Evolutionary conservation across 768 basidiomycete genomes (phyloP).

Genomic region (Mrakia hoshinonis): DNA sequence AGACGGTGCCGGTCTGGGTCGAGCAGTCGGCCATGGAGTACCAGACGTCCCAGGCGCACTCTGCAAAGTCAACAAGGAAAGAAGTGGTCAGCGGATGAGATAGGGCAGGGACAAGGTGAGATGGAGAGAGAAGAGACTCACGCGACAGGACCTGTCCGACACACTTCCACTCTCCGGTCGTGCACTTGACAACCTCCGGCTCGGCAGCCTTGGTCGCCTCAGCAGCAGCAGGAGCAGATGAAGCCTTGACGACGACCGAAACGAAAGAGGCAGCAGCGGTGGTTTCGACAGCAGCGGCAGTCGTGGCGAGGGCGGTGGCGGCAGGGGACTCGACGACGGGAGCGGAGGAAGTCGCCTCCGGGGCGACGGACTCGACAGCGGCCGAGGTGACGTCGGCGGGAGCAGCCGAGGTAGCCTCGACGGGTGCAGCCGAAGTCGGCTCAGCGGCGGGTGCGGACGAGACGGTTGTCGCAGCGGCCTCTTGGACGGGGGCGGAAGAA

Average conservation of each 20-base stretch:
- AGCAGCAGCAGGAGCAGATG: neutral
- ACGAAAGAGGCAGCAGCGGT: neutral
- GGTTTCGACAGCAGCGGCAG: neutral
- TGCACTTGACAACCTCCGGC: neutral
- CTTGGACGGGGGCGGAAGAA: neutral
- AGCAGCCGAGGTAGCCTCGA: too few relatives aligned
- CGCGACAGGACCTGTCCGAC: conserved; percentile 18
- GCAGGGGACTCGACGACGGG: neutral
- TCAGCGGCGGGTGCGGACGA: too few relatives aligned
- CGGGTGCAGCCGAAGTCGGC: too few relatives aligned
- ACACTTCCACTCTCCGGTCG: conserved; percentile 21
- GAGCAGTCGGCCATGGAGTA: conserved; percentile 23
- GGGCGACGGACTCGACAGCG: too few relatives aligned
- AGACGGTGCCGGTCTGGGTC: conserved; percentile 22
- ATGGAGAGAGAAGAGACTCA: neutral
- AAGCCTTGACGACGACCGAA: neutral
- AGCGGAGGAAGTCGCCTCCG: neutral
- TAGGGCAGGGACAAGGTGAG: neutral
- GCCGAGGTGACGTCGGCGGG: too few relatives aligned
- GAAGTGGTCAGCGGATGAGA: neutral
- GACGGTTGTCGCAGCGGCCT: too few relatives aligned
- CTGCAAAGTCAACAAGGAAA: neutral
- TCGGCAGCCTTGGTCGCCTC: neutral
- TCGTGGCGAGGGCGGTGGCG: neutral
- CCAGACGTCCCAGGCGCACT: conserved; percentile 18